phyloP scores from a whole-genome alignment of 1,284 basidiomycete species.

The Microbotryum violaceum region DNA sequence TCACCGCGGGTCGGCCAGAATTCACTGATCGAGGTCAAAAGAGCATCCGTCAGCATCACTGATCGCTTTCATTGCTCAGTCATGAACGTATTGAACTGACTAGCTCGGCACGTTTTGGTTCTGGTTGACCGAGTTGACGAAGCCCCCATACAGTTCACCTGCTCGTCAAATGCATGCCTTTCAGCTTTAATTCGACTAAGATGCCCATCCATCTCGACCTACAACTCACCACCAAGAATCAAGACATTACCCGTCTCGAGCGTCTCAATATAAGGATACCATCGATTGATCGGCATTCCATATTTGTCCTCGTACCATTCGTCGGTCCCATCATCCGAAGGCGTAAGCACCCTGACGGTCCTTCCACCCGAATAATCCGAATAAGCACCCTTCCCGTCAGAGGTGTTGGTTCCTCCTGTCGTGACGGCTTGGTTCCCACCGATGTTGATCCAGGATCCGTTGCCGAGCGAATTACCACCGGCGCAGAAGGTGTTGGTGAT shows the following conservation, averaged over 20 bases:
- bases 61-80: conserved; percentile 35
- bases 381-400: conserved; percentile 37
- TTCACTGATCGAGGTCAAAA: conserved; percentile 47
- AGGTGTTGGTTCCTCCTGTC: conserved; percentile 33
- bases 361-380: conserved; percentile 56
- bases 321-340: conserved; percentile 59
- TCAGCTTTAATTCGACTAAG: conserved; percentile 35
- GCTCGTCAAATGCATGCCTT: conserved; percentile 38
- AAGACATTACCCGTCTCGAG: conserved; percentile 46
- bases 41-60: conserved; percentile 47
- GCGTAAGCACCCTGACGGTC: conserved; percentile 54
- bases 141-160: conserved; percentile 49
- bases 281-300: conserved; percentile 57
- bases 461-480: conserved; percentile 39
- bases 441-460: conserved; percentile 40
- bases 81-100: conserved; percentile 65
- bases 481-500: conserved; percentile 43
- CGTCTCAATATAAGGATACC: conserved; percentile 60
- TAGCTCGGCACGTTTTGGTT: conserved; percentile 74
- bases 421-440: conserved; percentile 42
- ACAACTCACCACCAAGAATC: conserved; percentile 42
- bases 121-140: conserved; percentile 57
- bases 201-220: neutral
- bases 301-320: conserved; percentile 50
- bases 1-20: conserved; percentile 7